Base-by-base conservation (phyloP, 257 asterid genomes). In the Petunia secreta region DNA sequence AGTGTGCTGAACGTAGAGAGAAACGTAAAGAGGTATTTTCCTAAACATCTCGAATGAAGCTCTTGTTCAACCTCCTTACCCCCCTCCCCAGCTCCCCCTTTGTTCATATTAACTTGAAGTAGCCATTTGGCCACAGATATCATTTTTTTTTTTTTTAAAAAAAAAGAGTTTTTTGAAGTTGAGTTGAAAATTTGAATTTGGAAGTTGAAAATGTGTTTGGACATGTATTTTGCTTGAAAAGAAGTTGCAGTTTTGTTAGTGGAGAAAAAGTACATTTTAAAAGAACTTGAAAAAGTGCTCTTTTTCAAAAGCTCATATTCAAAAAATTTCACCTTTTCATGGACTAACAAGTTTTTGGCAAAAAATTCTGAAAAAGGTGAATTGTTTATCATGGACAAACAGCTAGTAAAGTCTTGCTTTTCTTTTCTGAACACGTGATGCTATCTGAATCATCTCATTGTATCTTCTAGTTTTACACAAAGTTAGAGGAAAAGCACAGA, bases 401-500 rank as follows among this genome's bases (percentile, higher is more conserved):
- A 25, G 25, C 25, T 25, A 25, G 25, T 25, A 25, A 25, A 25
- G 25, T 25, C 25, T 25, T 77, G 13, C 8, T 55, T 69, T 68
- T 39, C 63, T 69, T 78, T 68, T 7, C n/a, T 7, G 4, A 62
- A n/a, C 58, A 16, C 34, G 1, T 15, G 46, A 34, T 25, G 60
- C 77, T 71, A 34, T 73, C 78, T 50, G 62, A 73, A 34, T 48
- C 46, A 48, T 73, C 34, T 73, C 46, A 50, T 50, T 73, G 46
- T 50, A 11, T 73, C 1, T 6, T 71, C 79, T 83, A 94, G 98
- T 94, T 85, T 78, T 94, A 91, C 82, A 75, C 85, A 13, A 92
- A 94, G 88, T 83, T 94, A 86, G 98, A 87, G 55, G 97, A 94
- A 60, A 94, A 89, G 79, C 98, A 91, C 85, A 91, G 82, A 89